Base-by-base conservation (phyloP, 345 rosid species). In the Hibiscus syriacus region DNA sequence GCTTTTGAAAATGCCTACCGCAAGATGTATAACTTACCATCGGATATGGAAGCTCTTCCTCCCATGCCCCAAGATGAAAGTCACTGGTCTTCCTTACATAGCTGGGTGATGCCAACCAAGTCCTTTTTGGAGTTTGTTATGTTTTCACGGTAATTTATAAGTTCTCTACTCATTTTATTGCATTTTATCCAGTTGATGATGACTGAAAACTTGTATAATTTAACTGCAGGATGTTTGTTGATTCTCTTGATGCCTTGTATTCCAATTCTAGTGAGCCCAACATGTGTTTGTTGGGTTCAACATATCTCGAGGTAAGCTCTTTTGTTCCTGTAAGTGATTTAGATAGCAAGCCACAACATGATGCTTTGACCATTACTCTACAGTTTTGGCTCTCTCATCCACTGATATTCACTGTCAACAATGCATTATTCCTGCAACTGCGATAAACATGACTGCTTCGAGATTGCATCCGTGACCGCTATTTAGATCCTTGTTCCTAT, bases 91-190 rank as follows among this genome's bases (percentile, higher is more conserved):
- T 74, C 91, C 62, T 83, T 90, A 69, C 94, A 90, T 76, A 80
- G 92, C 68, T 93, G 98, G 98, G 95, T 86, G 76, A 89, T 90
- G 97, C 96, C 95, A 62, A 93, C n/a, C n/a, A n/a, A n/a, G n/a
- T n/a, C n/a, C n/a, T n/a, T n/a, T n/a, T n/a, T n/a, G n/a, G n/a
- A n/a, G 80, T 93, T 87, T 73, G 63, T 87, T 45, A 91, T 87
- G 92, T 93, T 93, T 76, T 82, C 96, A 55, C 70, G 92, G 99
- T 86, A 81, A 76, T 59, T 49, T 19, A 52, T 2, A 12, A 57
- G 41, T 16, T 11, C 13, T 1, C 30, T 55, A 19, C 60, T 29
- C 49, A 23, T 55, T 71, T 36, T 26, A 49, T 17, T 65, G 29
- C 62, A 64, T 61, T 36, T 13, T 19, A n/a, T 22, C 60, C n/a